Evolutionary conservation across 495 filamentous ascomycete species (phyloP), one percentile per base, ranked within the genome.

Genomic region (Daldinia loculata): DNA sequence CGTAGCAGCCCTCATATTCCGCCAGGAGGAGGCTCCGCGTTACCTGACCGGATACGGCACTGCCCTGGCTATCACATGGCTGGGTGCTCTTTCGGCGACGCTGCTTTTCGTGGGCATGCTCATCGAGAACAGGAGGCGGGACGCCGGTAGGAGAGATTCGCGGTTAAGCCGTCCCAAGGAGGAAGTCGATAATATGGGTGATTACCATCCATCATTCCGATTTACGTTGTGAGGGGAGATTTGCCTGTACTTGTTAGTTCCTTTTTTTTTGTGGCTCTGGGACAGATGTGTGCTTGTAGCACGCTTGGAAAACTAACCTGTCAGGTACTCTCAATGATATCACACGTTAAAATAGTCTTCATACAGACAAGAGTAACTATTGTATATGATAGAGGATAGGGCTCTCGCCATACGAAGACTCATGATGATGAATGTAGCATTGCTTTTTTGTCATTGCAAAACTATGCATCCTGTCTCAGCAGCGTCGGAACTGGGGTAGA

Each of bases 141-240:
- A 86, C 9, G 58, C 79, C 29, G 87, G 86, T 0, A 80, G 84
- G 73, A 81, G 86, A 51, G 84, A 91, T 74, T 61, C 80, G 69
- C 77, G 83, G 69, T 79, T 85, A 50, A 67, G 59, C 34, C 75
- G 78, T 36, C 78, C 82, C 0, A 63, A 70, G 59, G 81, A 88
- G 48, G 82, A 85, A 70, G 67, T 80, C 32, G 77, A 84, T 63
- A 89, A 89, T 67, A 78, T 89, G 60, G 88, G 87, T 0, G 88
- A 90, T 71, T 86, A 85, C 60, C 85, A 89, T 78, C 88, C 87
- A 6, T 78, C 78, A 26, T 89, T 88, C 66, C 74, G 86, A 59
- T 89, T 85, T 68, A 84, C 81, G n/a, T 53, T 76, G 12, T 77
- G 61, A 50, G 14, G 1, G 12, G 30, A 14, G 7, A 56, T 11